phyloP scores from a whole-genome alignment of 108 stramenopile species.

The Fragilaria radians region DNA sequence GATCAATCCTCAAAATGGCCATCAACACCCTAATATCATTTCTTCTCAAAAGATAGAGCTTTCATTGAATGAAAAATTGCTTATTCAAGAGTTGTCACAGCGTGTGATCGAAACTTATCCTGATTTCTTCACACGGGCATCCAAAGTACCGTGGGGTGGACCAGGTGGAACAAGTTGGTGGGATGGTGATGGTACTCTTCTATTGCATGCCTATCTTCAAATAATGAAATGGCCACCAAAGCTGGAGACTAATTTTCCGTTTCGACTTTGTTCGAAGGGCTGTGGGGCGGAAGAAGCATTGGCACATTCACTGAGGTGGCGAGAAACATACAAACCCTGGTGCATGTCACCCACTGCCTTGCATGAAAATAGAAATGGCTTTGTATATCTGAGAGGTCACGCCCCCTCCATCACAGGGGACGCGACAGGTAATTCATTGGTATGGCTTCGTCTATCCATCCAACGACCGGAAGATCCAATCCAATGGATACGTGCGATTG shows the following conservation, averaged over 20 bases:
- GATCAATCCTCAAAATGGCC: constrained; percentile 96
- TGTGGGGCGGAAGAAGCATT: constrained; percentile 52
- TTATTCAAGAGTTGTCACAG: not conserved
- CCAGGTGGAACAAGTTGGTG: constrained; percentile 2
- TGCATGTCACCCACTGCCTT: constrained; percentile 35
- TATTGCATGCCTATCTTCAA: constrained; percentile 28
- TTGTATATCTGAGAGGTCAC: constrained; percentile 52
- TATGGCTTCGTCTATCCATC: constrained; percentile 51
- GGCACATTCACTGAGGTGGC: constrained; percentile 55
- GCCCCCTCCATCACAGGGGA: constrained; percentile 17
- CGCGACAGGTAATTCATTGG: constrained; percentile 41
- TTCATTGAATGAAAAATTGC: not conserved
- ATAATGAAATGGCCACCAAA: constrained; percentile 39
- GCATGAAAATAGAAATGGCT: constrained; percentile 47
- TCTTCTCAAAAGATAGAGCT: not conserved
- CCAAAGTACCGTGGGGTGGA: constrained; percentile 25
- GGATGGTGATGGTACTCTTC: not conserved
- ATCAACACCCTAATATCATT: constrained; percentile 7
- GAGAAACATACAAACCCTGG: constrained; percentile 72
- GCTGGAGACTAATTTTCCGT: constrained; percentile 48
- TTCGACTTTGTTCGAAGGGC: constrained; percentile 40
- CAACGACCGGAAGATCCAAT: constrained; percentile 23
- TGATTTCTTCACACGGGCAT: constrained; percentile 13
- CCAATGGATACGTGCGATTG: constrained; percentile 30
- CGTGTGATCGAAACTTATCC: not conserved